A percentile compares a stretch with the other conserved stretches of the same genome.
Evolutionary conservation across 1,284 basidiomycete genomes (phyloP).

Genomic region (Moesziomyces aphidis): DNA sequence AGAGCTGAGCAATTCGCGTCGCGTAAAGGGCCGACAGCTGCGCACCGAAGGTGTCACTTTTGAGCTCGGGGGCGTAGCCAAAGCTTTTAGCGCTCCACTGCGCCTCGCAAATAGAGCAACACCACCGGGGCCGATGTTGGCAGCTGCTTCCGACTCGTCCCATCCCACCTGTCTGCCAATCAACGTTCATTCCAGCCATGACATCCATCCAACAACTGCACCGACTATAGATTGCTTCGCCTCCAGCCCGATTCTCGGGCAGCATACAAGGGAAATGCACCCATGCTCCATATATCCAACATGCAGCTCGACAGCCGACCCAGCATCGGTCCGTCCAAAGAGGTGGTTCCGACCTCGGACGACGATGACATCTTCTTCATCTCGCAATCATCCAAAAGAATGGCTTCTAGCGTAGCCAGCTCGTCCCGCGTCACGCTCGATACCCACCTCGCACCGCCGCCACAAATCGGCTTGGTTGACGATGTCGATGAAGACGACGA

Average conservation of each 20-base stretch:
- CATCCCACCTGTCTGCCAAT: too few relatives aligned
- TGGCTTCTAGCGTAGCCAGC: constrained; percentile 5
- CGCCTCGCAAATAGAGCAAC: background rate
- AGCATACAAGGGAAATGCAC: constrained; percentile 14
- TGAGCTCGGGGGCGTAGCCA: background rate
- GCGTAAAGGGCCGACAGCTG: background rate
- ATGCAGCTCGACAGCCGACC: background rate
- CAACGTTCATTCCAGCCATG: too few relatives aligned
- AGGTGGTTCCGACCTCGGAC: constrained; percentile 36
- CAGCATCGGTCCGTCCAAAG: background rate
- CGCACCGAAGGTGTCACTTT: background rate
- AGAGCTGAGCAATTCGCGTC: background rate
- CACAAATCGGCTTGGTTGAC: background rate
- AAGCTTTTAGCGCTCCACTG: background rate
- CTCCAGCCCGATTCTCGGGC: too few relatives aligned
- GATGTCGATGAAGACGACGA: background rate
- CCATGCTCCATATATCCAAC: constrained; percentile 10
- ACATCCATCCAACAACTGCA: too few relatives aligned
- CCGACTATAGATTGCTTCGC: too few relatives aligned
- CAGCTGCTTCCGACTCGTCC: background rate
- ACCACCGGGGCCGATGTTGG: background rate
- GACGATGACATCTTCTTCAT: constrained; percentile 40
- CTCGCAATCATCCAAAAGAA: constrained; percentile 23
- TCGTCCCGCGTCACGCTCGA: background rate
- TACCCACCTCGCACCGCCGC: background rate